Base-by-base conservation (phyloP, 108 stramenopile genomes). In the Chaetoceros tenuissimus region DNA sequence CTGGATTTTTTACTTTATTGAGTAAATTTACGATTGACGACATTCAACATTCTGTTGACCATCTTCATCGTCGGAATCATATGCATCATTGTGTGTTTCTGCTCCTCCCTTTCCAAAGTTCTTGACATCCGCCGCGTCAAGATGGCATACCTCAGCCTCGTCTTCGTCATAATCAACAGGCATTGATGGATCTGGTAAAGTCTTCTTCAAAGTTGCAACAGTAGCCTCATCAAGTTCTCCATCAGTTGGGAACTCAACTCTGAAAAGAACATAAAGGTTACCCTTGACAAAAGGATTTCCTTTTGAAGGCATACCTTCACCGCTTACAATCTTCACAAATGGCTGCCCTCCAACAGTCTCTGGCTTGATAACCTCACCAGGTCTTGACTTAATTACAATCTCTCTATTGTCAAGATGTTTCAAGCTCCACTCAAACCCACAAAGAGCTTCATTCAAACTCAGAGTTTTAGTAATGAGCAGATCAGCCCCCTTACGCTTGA, bases 401-500 rank as follows among this genome's bases (percentile, higher is more conserved):
- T 88, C 69, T 28, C 97, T 79, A 22, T 85, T 89, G 66, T 98
- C 97, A 62, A 98, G 60, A 63, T 97, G 96, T 25, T 66, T 88
- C 51, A 98, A 62, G 29, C 75, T 81, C 79, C 87, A 94, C 58
- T 87, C 80, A 72, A 95, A 98, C 3, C 96, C 96, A 66, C 92
- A 94, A n/a, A 99, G 79, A 5, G 97, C 94, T 72, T 99, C 96
- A 51, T 86, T 85, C 28, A 99, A 74, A 5, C 82, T 79, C 31
- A 99, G 53, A 23, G 88, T 89, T 75, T 96, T 95, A 46, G 89
- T 79, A 53, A 96, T 80, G 46, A 97, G 51, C 34, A 99, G 69
- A 73, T 99, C 98, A 17, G 92, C 90, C 27, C 97, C 96, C 80
- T 98, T 98, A 48, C 98, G 73, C 69, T 95, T 96, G 83, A 98